Evolutionary conservation across 768 basidiomycete species (phyloP).

Genomic region (Leucogyrophana mollusca): DNA sequence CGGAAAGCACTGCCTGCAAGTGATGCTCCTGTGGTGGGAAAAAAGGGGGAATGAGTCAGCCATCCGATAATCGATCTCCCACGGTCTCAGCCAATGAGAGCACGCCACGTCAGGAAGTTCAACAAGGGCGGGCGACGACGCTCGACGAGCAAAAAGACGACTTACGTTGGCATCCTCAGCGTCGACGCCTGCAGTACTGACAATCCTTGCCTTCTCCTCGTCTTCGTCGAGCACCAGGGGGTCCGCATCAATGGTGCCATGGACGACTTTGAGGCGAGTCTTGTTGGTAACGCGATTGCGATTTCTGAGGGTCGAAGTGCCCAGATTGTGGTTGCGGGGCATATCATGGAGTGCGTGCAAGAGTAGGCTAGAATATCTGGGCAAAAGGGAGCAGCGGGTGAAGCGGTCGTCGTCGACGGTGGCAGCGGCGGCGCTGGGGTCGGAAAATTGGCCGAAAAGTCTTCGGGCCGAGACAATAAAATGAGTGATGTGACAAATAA

Average conservation of each 20-base stretch:
- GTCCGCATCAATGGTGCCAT: conserved; percentile 80
- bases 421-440: conserved; percentile 58
- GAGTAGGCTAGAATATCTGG: conserved; percentile 39
- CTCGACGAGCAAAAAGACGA: conserved; percentile 34
- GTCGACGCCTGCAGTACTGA: conserved; percentile 85
- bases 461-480: conserved; percentile 53
- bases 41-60: conserved; percentile 44
- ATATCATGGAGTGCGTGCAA: conserved; percentile 69
- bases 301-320: conserved; percentile 77
- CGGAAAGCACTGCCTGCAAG: conserved; percentile 55
- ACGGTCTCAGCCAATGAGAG: conserved; percentile 46
- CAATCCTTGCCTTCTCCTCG: conserved; percentile 78
- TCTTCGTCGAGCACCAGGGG: conserved; percentile 81
- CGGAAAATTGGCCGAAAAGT: conserved; percentile 65
- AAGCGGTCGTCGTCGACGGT: conserved; percentile 43
- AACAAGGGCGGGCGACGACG: conserved; percentile 39
- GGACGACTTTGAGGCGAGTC: conserved; percentile 81
- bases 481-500: conserved; percentile 23
- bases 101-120: conserved; percentile 39
- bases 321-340: conserved; percentile 79
- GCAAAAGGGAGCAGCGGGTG: conserved; percentile 25
- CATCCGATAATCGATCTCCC: conserved; percentile 49
- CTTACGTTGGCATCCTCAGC: conserved; percentile 93
- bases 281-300: conserved; percentile 93
- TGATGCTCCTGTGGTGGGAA: conserved; percentile 48